Percentiles rank a stretch among this genome's conserved stretches.
Conservation (phyloP, 2,329 filamentous ascomycete genomes). For the Shiraia sp. region DNA sequence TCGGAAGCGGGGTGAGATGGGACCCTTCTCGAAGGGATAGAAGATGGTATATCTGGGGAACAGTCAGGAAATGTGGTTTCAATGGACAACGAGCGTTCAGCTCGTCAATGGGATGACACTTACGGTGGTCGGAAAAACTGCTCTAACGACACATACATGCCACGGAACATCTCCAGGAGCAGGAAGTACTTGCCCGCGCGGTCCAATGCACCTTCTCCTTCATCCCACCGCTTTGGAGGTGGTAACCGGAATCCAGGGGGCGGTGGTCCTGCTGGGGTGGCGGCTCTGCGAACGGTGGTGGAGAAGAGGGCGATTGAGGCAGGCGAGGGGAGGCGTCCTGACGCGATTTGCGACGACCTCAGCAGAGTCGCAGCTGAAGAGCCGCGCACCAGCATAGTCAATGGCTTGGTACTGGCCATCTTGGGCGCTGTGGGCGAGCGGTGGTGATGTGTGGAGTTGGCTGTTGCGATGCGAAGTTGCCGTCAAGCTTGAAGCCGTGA, state of each 20-base stretch:
- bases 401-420: constrained; percentile 55
- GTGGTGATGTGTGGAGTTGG: constrained; percentile 26
- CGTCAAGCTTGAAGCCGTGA: constrained; percentile 26
- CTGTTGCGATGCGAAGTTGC: constrained; percentile 24
- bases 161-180: constrained; percentile 90
- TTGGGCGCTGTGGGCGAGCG: constrained; percentile 35
- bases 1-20: constrained; percentile 96
- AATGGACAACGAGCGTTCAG: constrained; percentile 3
- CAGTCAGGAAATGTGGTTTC: constrained; percentile 28
- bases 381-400: constrained; percentile 53
- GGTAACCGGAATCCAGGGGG: constrained; percentile 80
- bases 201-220: constrained; percentile 78
- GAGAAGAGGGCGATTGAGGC: constrained; percentile 64
- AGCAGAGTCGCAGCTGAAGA: constrained; percentile 47
- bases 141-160: constrained; percentile 97
- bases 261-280: constrained; percentile 75
- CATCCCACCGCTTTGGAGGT: constrained; percentile 75
- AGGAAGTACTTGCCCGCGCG: constrained; percentile 92
- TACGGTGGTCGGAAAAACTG: constrained; percentile 98
- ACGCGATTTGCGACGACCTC: constrained; percentile 36
- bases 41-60: constrained; percentile 85
- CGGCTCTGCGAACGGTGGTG: constrained; percentile 63
- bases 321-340: constrained; percentile 44
- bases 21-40: constrained; percentile 99
- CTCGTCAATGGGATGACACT: constrained; percentile 52